Base-by-base conservation (phyloP, 768 basidiomycete genomes). In the Cystoderma amianthinum region DNA sequence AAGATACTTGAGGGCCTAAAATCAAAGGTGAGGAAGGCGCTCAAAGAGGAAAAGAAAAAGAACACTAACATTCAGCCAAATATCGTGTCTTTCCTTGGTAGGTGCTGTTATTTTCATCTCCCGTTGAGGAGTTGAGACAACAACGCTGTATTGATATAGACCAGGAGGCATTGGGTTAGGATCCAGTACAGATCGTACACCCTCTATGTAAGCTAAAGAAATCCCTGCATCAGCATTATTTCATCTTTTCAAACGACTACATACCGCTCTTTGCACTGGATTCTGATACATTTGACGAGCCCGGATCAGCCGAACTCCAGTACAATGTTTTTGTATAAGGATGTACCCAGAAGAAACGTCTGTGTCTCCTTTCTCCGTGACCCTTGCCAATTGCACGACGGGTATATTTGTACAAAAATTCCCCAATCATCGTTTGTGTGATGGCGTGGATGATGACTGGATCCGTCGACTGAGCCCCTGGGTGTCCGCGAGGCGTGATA, bases 71-170 rank as follows among this genome's bases (percentile, higher is more conserved):
- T 82, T 86, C 40, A 91, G 68, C 96, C 96, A 99, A 46, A 97
- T 92, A 51, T 98, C 94, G 56, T 99, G 96, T 41, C 94, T 74
- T 49, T 98, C 96, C 57, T 89, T 88, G 5, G 85, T 94, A 2
- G 86, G 85, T 4, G 93, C 93, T n/a, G 96, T 98, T 54, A 99
- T 84, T 68, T 96, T 95, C 81, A 98, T 96, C 64, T 99, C 96
- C 44, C 95, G 75, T 47, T 92, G 87, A 9, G 91, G 86, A 0
- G 94, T 96, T 17, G 89, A 82, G 43, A 99, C 82, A 32, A 99
- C 71, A 18, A 99, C 85, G 47, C 89, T 95, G 61, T 96, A 89
- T 55, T 89, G 87, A 64, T 88, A 80, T 47, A 98, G 64, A 19
- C 93, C 95, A 39, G 93, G 89, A 6, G 94, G 95, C 78, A 88